Conservation (phyloP, 768 basidiomycete species). For the Lentinula lateritia region DNA sequence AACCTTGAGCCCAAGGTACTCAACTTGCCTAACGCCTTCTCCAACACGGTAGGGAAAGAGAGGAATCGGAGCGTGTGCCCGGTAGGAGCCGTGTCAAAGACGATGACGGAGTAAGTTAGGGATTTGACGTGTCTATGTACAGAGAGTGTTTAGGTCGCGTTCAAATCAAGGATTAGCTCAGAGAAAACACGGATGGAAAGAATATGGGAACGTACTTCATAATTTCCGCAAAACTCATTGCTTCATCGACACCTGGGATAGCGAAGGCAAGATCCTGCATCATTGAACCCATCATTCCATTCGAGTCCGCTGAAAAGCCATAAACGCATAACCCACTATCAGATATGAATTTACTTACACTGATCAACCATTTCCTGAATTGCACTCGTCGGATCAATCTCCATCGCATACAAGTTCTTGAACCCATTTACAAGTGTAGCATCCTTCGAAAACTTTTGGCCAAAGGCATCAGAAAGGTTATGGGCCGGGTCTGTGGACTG, state of each 20-base stretch:
- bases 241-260: slow-evolving; percentile 98
- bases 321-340: neutral
- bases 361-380: slow-evolving; percentile 99
- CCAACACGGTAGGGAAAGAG: slow-evolving; percentile 96
- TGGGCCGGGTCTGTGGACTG: slow-evolving; percentile 99
- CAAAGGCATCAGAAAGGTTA: slow-evolving; percentile 97
- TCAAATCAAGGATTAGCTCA: neutral
- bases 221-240: slow-evolving; percentile 99
- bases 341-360: slow-evolving; percentile 44
- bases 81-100: slow-evolving; percentile 98
- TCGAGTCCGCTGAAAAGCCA: slow-evolving; percentile 60
- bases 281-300: slow-evolving; percentile 97
- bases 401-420: slow-evolving; percentile 96
- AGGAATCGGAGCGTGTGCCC: slow-evolving; percentile 98
- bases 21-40: slow-evolving; percentile 94
- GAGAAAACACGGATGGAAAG: neutral
- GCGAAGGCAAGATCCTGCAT: slow-evolving; percentile 99
- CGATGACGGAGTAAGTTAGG: slow-evolving; percentile 99
- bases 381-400: slow-evolving; percentile 96
- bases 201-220: slow-evolving; percentile 74
- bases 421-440: slow-evolving; percentile 98
- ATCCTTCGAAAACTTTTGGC: slow-evolving; percentile 98
- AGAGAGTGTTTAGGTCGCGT: neutral
- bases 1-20: slow-evolving; percentile 91
- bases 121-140: slow-evolving; percentile 90